Conservation (phyloP, 2,329 filamentous ascomycete species). For the Penicillium hesseltinei region DNA sequence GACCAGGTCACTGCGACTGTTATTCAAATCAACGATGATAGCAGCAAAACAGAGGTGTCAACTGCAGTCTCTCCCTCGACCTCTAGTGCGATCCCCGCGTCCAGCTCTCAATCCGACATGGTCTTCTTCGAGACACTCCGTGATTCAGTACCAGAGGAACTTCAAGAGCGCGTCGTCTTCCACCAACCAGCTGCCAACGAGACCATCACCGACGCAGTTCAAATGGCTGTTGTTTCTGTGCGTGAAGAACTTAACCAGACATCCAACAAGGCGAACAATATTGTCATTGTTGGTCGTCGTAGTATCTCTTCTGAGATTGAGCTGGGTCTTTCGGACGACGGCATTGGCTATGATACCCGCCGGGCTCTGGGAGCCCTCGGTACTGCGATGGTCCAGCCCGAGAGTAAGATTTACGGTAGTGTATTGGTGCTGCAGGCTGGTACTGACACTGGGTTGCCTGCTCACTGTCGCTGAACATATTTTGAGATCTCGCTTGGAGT, state of each 20-base stretch:
- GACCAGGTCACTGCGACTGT: slow-evolving; percentile 75
- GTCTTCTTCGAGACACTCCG: slow-evolving; percentile 58
- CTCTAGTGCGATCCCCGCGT: background rate
- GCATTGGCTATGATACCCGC: slow-evolving; percentile 31
- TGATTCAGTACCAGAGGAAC: slow-evolving; percentile 53
- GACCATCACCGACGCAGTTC: slow-evolving; percentile 43
- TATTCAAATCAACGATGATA: slow-evolving; percentile 53
- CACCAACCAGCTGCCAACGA: slow-evolving; percentile 32
- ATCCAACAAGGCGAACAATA: slow-evolving; percentile 65
- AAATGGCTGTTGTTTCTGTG: slow-evolving; percentile 53
- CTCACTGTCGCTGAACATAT: slow-evolving; percentile 7
- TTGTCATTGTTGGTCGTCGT: slow-evolving; percentile 65
- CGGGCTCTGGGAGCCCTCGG: slow-evolving; percentile 36
- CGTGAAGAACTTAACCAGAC: slow-evolving; percentile 60
- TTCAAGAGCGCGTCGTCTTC: slow-evolving; percentile 60
- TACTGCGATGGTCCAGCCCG: slow-evolving; percentile 52
- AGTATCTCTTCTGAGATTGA: slow-evolving; percentile 16
- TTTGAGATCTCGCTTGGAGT: background rate
- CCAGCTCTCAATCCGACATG: slow-evolving; percentile 42
- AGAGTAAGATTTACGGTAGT: slow-evolving; percentile 61
- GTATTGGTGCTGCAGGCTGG: slow-evolving; percentile 68
- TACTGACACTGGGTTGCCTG: slow-evolving; percentile 8
- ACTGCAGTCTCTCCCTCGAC: slow-evolving; percentile 6
- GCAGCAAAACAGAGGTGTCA: slow-evolving; percentile 8
- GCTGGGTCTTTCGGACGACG: slow-evolving; percentile 35